phyloP scores from a whole-genome alignment of 129 eudicot species.

The Saussurea involucrata region DNA sequence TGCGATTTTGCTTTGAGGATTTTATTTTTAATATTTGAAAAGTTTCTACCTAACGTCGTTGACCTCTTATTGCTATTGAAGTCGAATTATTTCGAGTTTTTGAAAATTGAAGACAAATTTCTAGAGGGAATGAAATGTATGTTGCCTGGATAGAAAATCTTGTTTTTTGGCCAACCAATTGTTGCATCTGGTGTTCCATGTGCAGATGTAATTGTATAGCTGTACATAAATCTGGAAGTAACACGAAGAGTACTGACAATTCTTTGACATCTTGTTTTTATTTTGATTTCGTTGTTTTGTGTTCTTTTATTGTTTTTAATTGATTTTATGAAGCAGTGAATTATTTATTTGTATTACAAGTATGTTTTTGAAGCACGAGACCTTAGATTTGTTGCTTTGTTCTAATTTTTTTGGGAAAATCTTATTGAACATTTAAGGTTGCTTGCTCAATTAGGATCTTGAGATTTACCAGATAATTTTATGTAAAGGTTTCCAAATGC shows the following conservation, averaged over 20 bases:
- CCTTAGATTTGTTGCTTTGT: constrained; percentile 21
- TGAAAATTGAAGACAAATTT: constrained; percentile 1
- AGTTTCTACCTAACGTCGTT: constrained; percentile 21
- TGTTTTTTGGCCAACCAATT: background rate
- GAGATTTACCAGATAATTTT: constrained; percentile 2
- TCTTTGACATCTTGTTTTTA: constrained; percentile 14
- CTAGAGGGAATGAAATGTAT: constrained; percentile 13
- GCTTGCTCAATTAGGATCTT: constrained; percentile 17
- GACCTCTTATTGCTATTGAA: constrained; percentile 11
- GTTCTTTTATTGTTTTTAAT: background rate
- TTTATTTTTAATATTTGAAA: background rate
- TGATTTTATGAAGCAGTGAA: constrained; percentile 1
- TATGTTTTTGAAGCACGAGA: constrained; percentile 4
- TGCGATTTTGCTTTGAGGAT: background rate
- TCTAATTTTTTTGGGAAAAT: background rate
- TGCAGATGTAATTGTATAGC: constrained; percentile 28
- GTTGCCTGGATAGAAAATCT: background rate
- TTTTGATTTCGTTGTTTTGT: background rate
- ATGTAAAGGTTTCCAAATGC: background rate
- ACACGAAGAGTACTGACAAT: constrained; percentile 20
- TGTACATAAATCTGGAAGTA: constrained; percentile 34
- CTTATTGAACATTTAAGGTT: background rate
- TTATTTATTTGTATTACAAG: background rate
- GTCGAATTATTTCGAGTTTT: constrained; percentile 1
- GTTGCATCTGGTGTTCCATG: constrained; percentile 18